phyloP scores from a whole-genome alignment of 2,329 filamentous ascomycete genomes.

The Fusarium setosum region DNA sequence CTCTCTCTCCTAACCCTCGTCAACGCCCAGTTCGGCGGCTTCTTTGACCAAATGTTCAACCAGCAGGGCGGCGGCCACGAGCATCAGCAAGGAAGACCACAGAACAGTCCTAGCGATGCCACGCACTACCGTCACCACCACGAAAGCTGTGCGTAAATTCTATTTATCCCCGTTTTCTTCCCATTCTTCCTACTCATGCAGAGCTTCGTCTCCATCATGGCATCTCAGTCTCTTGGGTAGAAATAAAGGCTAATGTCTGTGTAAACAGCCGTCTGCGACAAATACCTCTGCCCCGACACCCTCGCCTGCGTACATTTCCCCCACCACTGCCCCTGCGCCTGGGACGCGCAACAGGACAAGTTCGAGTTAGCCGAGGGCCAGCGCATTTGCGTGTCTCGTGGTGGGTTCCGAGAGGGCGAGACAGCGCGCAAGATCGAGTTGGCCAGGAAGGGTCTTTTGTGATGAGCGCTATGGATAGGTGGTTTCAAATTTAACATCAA shows the following conservation, averaged over 20 bases:
- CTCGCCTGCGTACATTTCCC: slow-evolving; percentile 96
- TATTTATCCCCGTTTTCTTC: background rate
- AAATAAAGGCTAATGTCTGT: slow-evolving; percentile 13
- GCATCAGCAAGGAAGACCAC: slow-evolving; percentile 65
- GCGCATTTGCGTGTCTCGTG: slow-evolving; percentile 79
- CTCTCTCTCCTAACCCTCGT: slow-evolving; percentile 71
- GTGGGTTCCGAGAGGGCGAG: slow-evolving; percentile 79
- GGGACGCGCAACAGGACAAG: slow-evolving; percentile 81
- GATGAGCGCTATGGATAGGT: slow-evolving; percentile 1
- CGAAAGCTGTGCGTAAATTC: slow-evolving; percentile 65
- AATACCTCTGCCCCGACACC: slow-evolving; percentile 94
- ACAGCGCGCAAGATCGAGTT: slow-evolving; percentile 81
- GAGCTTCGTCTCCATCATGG: background rate
- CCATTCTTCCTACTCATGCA: background rate
- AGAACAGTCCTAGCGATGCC: slow-evolving; percentile 88
- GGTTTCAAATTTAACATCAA: background rate
- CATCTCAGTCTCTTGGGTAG: background rate
- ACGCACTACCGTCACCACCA: slow-evolving; percentile 81
- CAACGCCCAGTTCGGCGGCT: slow-evolving; percentile 84
- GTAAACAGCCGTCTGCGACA: slow-evolving; percentile 80
- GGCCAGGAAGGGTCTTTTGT: slow-evolving; percentile 82
- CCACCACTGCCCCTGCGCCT: slow-evolving; percentile 95
- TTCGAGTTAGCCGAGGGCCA: slow-evolving; percentile 79
- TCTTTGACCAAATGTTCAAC: slow-evolving; percentile 98
- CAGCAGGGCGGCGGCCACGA: slow-evolving; percentile 59